Evolutionary conservation across 768 basidiomycete genomes (phyloP), one percentile per base, ranked within the genome.

Genomic region (Pleurotus djamor): DNA sequence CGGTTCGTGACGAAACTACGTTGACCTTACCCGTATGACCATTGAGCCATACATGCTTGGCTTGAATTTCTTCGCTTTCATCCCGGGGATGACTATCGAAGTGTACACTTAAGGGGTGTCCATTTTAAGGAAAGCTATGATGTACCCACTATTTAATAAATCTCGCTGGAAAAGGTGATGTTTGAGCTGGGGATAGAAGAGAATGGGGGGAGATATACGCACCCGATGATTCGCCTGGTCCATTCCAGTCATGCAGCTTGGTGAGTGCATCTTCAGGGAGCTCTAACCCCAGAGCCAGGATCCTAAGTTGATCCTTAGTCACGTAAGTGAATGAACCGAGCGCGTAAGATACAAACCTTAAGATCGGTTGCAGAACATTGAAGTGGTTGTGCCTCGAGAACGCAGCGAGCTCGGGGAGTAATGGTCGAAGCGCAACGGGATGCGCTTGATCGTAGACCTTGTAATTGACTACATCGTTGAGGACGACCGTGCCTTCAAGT

Each of bases 371-470:
- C 5, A 87, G 63, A 12, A 87, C 74, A 9, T 82, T 74, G 41
- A 76, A 71, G 61, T 87, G 84, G 47, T 80, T 85, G 59, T 82
- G 74, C 48, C 72, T 71, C 13, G 76, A 71, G 56, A 87, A 86
- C 0, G 70, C 76, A 13, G 76, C 72, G 21, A 87, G 77, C 61
- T 86, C 83, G 2, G 79, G 78, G 0, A 86, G 67, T 51, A 83
- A 77, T 3, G 84, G 81, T 5, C 79, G 74, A 33, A 87, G 45
- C 0, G 73, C 71, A 36, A 73, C 69, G 0, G 86, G 86, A 60
- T 88, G 86, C 21, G 66, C 62, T 2, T 76, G 76, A 58, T 76
- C 80, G 2, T 65, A 73, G 28, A 82, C 70, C 50, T 83, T 76
- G 36, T 79, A 75, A 61, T 86, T 79, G 58, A 86, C 86, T 87